Evolutionary conservation across 1,284 basidiomycete species (phyloP).

Genomic region (Cutaneotrichosporon daszewskae): DNA sequence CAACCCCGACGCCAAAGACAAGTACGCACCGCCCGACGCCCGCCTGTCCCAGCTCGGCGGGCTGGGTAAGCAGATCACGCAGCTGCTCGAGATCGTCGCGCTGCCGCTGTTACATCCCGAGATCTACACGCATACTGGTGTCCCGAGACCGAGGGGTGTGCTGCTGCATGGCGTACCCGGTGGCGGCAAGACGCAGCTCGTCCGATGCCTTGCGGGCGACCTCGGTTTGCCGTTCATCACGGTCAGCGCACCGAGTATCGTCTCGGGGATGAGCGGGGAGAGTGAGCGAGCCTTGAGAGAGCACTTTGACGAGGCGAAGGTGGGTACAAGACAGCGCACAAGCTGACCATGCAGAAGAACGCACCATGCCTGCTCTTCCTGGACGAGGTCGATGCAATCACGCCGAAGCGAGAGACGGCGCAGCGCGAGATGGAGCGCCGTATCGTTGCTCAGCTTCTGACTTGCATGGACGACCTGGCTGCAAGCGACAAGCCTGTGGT

Average conservation of each 20-base stretch:
- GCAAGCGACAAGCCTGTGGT: slow-evolving; percentile 64
- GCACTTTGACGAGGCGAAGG: slow-evolving; percentile 93
- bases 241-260: slow-evolving; percentile 88
- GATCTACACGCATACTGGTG: slow-evolving; percentile 87
- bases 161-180: slow-evolving; percentile 92
- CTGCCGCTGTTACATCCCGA: slow-evolving; percentile 94
- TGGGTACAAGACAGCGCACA: slow-evolving; percentile 37
- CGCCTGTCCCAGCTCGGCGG: slow-evolving; percentile 81
- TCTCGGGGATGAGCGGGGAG: slow-evolving; percentile 96
- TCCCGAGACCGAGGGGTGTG: slow-evolving; percentile 89
- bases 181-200: slow-evolving; percentile 89
- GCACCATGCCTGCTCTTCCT: slow-evolving; percentile 89
- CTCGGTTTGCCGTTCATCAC: slow-evolving; percentile 86
- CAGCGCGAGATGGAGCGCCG: slow-evolving; percentile 96
- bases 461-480: slow-evolving; percentile 55
- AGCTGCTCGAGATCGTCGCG: slow-evolving; percentile 89
- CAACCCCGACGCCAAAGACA: slow-evolving; percentile 17
- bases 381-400: slow-evolving; percentile 97
- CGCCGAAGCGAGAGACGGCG: slow-evolving; percentile 93
- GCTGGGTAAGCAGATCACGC: slow-evolving; percentile 76
- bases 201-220: slow-evolving; percentile 90
- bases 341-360: slow-evolving; percentile 56
- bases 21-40: slow-evolving; percentile 44
- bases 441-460: slow-evolving; percentile 94
- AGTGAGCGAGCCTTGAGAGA: slow-evolving; percentile 92